Evolutionary conservation across 768 basidiomycete species (phyloP).

Genomic region (Tephrocybe sp.): DNA sequence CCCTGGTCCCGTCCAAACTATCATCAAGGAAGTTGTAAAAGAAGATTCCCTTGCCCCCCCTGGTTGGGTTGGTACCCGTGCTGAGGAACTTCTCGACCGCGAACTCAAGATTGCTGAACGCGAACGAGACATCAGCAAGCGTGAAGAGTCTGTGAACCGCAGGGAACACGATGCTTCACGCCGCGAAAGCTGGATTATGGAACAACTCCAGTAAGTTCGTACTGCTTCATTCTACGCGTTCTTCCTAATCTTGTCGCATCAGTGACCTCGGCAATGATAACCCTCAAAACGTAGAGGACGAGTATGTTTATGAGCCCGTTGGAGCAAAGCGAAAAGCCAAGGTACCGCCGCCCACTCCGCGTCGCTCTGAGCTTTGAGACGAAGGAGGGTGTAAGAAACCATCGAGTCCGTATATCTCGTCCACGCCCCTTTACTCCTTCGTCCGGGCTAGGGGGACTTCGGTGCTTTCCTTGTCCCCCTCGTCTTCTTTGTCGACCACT

Average conservation of each 20-base stretch:
- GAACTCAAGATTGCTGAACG: conserved; percentile 83
- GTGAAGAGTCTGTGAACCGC: conserved; percentile 82
- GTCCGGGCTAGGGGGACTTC: conserved; percentile 90
- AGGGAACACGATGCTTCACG: conserved; percentile 84
- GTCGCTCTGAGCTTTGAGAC: conserved; percentile 94
- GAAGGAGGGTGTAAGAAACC: conserved; percentile 71
- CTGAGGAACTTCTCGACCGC: conserved; percentile 80
- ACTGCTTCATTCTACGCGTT: not conserved
- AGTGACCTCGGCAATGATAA: conserved; percentile 71
- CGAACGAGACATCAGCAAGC: conserved; percentile 82
- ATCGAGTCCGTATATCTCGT: conserved; percentile 72
- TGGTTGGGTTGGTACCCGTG: conserved; percentile 74
- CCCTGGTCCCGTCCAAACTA: conserved; percentile 60
- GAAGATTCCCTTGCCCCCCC: conserved; percentile 77
- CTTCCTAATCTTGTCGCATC: conserved; percentile 4
- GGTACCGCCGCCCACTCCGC: conserved; percentile 83
- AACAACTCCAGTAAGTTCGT: conserved; percentile 74
- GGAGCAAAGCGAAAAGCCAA: conserved; percentile 76
- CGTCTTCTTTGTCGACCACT: conserved; percentile 43
- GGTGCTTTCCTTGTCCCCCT: conserved; percentile 77
- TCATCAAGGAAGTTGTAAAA: conserved; percentile 86
- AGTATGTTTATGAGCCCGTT: conserved; percentile 74
- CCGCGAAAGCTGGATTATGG: conserved; percentile 91
- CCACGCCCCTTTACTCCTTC: conserved; percentile 65
- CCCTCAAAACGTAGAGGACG: conserved; percentile 70